Evolutionary conservation across 345 rosid genomes (phyloP).

Genomic region (Erucastrum elatum): DNA sequence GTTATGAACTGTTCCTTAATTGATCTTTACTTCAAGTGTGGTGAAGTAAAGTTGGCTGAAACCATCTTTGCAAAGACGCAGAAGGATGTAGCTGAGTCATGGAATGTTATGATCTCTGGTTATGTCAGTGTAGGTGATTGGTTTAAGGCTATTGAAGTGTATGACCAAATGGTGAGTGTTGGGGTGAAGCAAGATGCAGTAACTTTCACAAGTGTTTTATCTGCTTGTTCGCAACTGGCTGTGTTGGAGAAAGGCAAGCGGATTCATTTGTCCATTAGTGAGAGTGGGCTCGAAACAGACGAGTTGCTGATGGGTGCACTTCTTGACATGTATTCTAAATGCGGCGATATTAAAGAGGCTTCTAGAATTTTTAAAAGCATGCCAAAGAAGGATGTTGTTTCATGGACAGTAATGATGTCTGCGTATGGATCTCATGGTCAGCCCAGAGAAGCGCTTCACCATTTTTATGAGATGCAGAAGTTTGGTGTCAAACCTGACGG

Average conservation of each 20-base stretch:
- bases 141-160: slow-evolving; percentile 51
- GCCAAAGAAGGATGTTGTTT: slow-evolving; percentile 57
- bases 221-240: slow-evolving; percentile 71
- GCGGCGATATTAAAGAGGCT: slow-evolving; percentile 75
- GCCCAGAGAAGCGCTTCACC: slow-evolving; percentile 52
- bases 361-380: slow-evolving; percentile 43
- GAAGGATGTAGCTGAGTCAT: slow-evolving; percentile 37
- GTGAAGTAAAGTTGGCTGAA: slow-evolving; percentile 53
- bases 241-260: slow-evolving; percentile 65
- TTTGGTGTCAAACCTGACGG: slow-evolving; percentile 53
- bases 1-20: slow-evolving; percentile 47
- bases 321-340: slow-evolving; percentile 83
- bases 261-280: slow-evolving; percentile 50
- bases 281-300: slow-evolving; percentile 41
- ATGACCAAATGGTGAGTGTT: slow-evolving; percentile 47
- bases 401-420: slow-evolving; percentile 76
- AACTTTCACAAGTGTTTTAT: slow-evolving; percentile 57
- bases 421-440: slow-evolving; percentile 76
- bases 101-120: slow-evolving; percentile 79
- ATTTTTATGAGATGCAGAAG: slow-evolving; percentile 56
- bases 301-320: slow-evolving; percentile 67
- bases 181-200: slow-evolving; percentile 57
- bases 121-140: slow-evolving; percentile 50
- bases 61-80: slow-evolving; percentile 44
- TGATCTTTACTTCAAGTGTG: slow-evolving; percentile 69